These are phyloP conservation scores for Podosphaera xanthii DNA, from an alignment of 2,329 filamentous ascomycete genomes.

Conservation along the genomic window DNA sequence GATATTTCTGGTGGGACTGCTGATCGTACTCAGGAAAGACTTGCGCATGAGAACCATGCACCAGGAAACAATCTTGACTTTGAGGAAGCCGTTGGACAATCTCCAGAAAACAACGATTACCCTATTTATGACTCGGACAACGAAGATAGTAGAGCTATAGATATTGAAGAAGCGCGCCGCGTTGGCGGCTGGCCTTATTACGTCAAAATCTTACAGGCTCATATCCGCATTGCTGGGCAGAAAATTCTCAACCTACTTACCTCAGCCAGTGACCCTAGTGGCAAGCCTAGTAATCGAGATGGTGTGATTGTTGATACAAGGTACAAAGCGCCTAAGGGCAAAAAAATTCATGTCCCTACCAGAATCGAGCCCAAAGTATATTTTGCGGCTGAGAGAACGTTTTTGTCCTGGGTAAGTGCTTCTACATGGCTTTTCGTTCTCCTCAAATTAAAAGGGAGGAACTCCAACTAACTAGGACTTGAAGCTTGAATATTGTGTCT, in stretches of 20 bases:
- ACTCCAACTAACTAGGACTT: neutral
- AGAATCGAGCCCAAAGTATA: slow-evolving; percentile 95
- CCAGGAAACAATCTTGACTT: slow-evolving; percentile 36
- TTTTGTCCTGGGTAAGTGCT: slow-evolving; percentile 61
- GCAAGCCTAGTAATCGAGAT: slow-evolving; percentile 17
- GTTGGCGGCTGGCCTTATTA: slow-evolving; percentile 60
- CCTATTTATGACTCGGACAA: slow-evolving; percentile 81
- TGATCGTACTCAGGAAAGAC: slow-evolving; percentile 7
- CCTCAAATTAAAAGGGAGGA: neutral
- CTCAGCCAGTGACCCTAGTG: slow-evolving; percentile 1
- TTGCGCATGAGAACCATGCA: slow-evolving; percentile 7
- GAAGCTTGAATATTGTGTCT: slow-evolving; percentile 84
- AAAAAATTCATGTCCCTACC: slow-evolving; percentile 88
- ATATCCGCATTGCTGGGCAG: slow-evolving; percentile 8
- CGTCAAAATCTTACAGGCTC: slow-evolving; percentile 28
- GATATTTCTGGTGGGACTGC: slow-evolving; percentile 8
- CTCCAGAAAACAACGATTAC: slow-evolving; percentile 40
- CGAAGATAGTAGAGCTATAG: slow-evolving; percentile 52
- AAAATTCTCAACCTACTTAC: slow-evolving; percentile 5
- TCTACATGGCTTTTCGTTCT: neutral
- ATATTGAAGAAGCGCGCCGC: slow-evolving; percentile 53
- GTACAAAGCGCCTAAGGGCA: slow-evolving; percentile 56
- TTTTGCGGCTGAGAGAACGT: slow-evolving; percentile 88
- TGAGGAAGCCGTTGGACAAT: slow-evolving; percentile 55
- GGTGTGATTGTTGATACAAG: slow-evolving; percentile 32